Base-by-base conservation (phyloP, 306 rosid genomes). In the Trifolium dubium region DNA sequence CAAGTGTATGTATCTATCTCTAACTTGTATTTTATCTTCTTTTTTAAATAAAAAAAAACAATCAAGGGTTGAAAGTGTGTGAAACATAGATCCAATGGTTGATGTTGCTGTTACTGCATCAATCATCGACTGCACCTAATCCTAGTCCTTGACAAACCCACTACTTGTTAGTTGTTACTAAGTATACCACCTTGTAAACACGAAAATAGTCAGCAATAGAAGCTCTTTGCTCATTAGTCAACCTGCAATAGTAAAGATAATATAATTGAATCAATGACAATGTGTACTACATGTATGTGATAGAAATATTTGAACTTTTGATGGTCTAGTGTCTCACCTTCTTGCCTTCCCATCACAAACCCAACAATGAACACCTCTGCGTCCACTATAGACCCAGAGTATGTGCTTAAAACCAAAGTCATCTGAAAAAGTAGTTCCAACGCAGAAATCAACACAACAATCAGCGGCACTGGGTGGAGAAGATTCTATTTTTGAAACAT, bases 321-420 rank as follows among this genome's bases (percentile, higher is more conserved):
- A 67, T 30, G 30, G 10, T 59, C 50, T 11, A 74, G 34, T 59
- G 65, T 58, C 62, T 51, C 63, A 93, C 98, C 94, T 88, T 83
- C 98, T 85, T 41, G 98, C 97, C 83, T 82, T 93, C 67, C 83
- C 80, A 84, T 89, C 96, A 85, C 97, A 94, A 65, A 92, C 96
- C 99, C 99, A 94, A 77, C 74, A 93, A 72, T 91, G 98, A 83
- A 93, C 97, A 50, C 97, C 98, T 72, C 97, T 92, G 13, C 97
- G 86, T 34, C 98, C 98, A 83, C 98, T 93, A 82, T 82, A 93
- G 43, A 84, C 97, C 98, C 98, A 93, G 10, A 91, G 90, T 72
- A 93, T 84, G 85, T 90, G 98, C 46, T 82, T 85, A 80, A 90
- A 89, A 66, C 93, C 97, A 78, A 93, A 93, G 82, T 93, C 97